Conservation (phyloP, 805 yeast genomes). For the Zygotorulaspora danielsina region DNA sequence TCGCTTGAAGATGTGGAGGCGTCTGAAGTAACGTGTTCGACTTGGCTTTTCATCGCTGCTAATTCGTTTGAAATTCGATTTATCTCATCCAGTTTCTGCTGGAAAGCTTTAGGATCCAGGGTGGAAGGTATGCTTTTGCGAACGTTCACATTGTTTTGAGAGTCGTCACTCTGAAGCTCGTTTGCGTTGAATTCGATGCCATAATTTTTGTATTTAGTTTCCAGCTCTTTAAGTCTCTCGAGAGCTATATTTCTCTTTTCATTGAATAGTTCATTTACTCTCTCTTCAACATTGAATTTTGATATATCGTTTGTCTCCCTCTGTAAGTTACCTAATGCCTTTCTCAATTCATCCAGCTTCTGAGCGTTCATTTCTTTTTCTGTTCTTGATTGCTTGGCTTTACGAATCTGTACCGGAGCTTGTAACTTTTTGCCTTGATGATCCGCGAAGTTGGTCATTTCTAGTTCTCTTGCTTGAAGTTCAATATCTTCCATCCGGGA, state of each 20-base stretch:
- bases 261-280: conserved; percentile 52
- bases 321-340: conserved; percentile 58
- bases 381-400: conserved; percentile 36
- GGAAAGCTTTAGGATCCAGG: conserved; percentile 27
- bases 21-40: conserved; percentile 6
- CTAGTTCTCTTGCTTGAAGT: conserved; percentile 78
- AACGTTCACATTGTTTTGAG: conserved; percentile 1
- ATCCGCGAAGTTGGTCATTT: conserved; percentile 76
- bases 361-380: conserved; percentile 49
- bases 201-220: conserved; percentile 59
- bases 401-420: conserved; percentile 14
- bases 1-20: conserved; percentile 13
- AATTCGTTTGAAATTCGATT: conserved; percentile 26
- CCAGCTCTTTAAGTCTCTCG: conserved; percentile 68
- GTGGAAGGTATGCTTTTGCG: conserved; percentile 11
- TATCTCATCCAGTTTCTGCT: conserved; percentile 25
- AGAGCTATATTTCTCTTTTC: conserved; percentile 63
- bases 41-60: conserved; percentile 12
- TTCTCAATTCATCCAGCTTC: conserved; percentile 52
- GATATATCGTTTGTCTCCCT: conserved; percentile 72
- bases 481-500: conserved; percentile 83
- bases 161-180: conserved; percentile 6
- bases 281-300: conserved; percentile 52
- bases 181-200: conserved; percentile 47
- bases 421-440: conserved; percentile 22